Base-by-base conservation (phyloP, 2,329 filamentous ascomycete genomes). In the Scedosporium boydii region DNA sequence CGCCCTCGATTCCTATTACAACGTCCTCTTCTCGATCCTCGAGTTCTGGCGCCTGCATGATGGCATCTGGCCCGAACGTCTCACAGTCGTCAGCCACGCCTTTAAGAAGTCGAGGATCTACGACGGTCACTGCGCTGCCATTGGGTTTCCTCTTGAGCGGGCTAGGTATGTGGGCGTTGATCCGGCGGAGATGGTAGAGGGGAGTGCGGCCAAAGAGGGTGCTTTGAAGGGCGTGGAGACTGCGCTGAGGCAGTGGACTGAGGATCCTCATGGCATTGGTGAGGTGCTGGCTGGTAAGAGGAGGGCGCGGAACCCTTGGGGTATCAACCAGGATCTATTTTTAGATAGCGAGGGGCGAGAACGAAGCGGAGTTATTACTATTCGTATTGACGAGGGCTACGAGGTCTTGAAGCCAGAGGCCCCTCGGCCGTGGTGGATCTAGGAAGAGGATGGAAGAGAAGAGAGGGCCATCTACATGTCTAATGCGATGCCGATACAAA, bases 1-100 rank as follows among this genome's bases (percentile, higher is more conserved):
- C 62, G 91, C 93, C 0, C 85, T 93, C 1, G 93, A 97, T 73
- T 93, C 89, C 1, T 93, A 91, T 70, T 87, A 92, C 70, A 96
- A 96, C 70, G 76, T 96, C 4, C 75, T 96, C 16, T 92, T 93
- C 71, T 88, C 88, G 12, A 77, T 96, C 2, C 68, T 78, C 16
- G 70, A 75, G 42, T 85, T 84, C 69, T 78, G 88, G 65, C 77
- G 79, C 3, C 84, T 82, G 64, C 75, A 76, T 65, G 65, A 70
- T 44, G 68, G 67, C 10, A 41, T 41, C 9, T 91, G 87, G 80
- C 88, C 88, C 0, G 59, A 61, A 1, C 75, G 72, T 4, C 69
- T 91, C 16, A 88, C 84, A 18, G 77, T 91, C 21, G 77, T 91
- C 48, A 87, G 86, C 66, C 87, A 91, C 69, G 83, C 75, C 5